These are phyloP conservation scores for Aspergillus glaucus DNA, from an alignment of 2,329 filamentous ascomycete genomes.

Conservation along the genomic window DNA sequence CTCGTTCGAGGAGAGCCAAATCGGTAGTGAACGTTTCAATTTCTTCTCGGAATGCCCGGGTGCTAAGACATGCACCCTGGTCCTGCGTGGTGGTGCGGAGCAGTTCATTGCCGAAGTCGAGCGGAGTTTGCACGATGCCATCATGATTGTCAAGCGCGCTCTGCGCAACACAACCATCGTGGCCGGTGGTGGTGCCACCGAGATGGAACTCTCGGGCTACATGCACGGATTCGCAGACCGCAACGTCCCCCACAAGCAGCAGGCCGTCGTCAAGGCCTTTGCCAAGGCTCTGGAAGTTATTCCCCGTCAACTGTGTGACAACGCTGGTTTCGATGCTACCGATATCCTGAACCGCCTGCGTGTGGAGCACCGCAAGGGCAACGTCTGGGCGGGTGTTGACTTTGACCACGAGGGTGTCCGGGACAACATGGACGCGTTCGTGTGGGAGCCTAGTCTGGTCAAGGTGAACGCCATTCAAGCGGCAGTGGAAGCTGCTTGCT, in stretches of 20 bases:
- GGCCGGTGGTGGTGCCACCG: constrained; percentile 84
- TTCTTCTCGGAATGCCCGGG: constrained; percentile 94
- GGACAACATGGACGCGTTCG: constrained; percentile 91
- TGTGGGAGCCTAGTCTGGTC: constrained; percentile 94
- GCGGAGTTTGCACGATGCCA: constrained; percentile 94
- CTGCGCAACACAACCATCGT: constrained; percentile 94
- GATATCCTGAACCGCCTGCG: constrained; percentile 95
- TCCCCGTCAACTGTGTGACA: constrained; percentile 94
- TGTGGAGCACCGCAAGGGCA: constrained; percentile 91
- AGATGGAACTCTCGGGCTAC: constrained; percentile 96
- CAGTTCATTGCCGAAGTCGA: constrained; percentile 99
- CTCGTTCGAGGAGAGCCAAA: constrained; percentile 88
- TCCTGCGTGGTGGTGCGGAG: constrained; percentile 92
- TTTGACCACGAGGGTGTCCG: constrained; percentile 86
- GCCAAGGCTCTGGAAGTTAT: constrained; percentile 96
- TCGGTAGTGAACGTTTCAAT: constrained; percentile 96
- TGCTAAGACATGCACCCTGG: constrained; percentile 93
- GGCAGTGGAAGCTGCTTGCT: constrained; percentile 86
- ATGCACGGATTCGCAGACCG: constrained; percentile 88
- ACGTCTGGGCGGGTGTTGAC: constrained; percentile 92
- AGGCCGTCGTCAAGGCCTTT: constrained; percentile 95
- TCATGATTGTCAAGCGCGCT: constrained; percentile 99
- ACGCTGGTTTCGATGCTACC: constrained; percentile 95
- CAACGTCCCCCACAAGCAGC: constrained; percentile 90
- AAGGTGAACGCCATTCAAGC: constrained; percentile 97